Percentiles rank a stretch among this genome's conserved stretches.
These are phyloP conservation scores for Aspergillus caelatus DNA, from an alignment of 2,329 filamentous ascomycete species.

Conservation along the genomic window DNA sequence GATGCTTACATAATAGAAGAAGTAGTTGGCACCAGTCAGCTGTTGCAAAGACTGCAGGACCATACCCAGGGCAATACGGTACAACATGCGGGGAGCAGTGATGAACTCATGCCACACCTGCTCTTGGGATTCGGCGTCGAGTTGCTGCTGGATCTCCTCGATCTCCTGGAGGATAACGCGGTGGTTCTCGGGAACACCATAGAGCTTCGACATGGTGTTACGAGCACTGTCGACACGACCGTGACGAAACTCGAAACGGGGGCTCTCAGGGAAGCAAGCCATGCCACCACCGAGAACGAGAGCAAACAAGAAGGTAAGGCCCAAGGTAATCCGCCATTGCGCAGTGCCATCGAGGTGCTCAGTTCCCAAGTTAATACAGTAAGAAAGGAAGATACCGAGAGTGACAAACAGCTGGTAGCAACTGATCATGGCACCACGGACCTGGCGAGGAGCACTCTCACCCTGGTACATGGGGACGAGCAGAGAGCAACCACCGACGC, in stretches of 20 bases:
- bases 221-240: slow-evolving; percentile 56
- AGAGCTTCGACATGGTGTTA: slow-evolving; percentile 56
- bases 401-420: slow-evolving; percentile 54
- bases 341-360: slow-evolving; percentile 42
- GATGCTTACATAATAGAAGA: slow-evolving; percentile 56
- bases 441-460: slow-evolving; percentile 49
- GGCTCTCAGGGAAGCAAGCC: slow-evolving; percentile 58
- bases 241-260: slow-evolving; percentile 60
- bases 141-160: slow-evolving; percentile 59
- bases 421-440: slow-evolving; percentile 51
- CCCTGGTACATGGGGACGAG: slow-evolving; percentile 52
- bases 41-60: slow-evolving; percentile 48
- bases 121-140: slow-evolving; percentile 54
- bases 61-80: slow-evolving; percentile 47
- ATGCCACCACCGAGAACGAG: slow-evolving; percentile 59
- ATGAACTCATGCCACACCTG: slow-evolving; percentile 47
- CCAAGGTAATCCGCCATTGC: slow-evolving; percentile 57
- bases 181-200: slow-evolving; percentile 58
- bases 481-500: slow-evolving; percentile 48
- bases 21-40: slow-evolving; percentile 50
- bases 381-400: slow-evolving; percentile 50
- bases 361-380: slow-evolving; percentile 51
- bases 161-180: slow-evolving; percentile 57
- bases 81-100: slow-evolving; percentile 50
- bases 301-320: slow-evolving; percentile 61